Percentiles rank a stretch among this genome's conserved stretches.
Conservation (phyloP, 345 rosid species). For the Pistacia integerrima region DNA sequence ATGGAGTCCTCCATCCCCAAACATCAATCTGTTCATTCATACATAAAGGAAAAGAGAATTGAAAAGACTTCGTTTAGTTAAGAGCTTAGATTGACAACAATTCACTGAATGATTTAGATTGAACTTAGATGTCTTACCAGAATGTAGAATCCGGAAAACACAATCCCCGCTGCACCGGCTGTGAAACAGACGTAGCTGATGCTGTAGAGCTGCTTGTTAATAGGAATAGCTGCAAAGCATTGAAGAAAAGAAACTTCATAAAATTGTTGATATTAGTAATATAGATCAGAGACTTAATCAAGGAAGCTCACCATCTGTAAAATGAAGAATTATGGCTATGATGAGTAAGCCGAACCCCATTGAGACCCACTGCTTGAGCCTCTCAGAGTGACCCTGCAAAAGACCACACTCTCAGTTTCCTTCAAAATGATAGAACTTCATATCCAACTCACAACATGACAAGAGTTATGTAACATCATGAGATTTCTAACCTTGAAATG, state of each 20-base stretch:
- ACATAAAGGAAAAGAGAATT: not conserved
- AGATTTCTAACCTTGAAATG: slow-evolving; percentile 60
- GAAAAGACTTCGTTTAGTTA: too few relatives aligned
- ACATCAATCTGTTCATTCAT: slow-evolving; percentile 51
- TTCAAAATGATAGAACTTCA: not conserved
- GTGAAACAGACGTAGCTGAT: slow-evolving; percentile 68
- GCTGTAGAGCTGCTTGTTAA: slow-evolving; percentile 72
- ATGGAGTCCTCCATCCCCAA: slow-evolving; percentile 52
- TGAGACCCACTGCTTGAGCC: slow-evolving; percentile 72
- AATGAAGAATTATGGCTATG: slow-evolving; percentile 53
- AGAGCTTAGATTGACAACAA: not conserved
- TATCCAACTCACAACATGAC: not conserved
- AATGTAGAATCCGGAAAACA: slow-evolving; percentile 57
- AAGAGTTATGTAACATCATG: not conserved
- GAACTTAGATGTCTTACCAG: slow-evolving; percentile 36
- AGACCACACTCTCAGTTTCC: not conserved
- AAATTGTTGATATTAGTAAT: not conserved
- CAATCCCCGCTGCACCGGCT: slow-evolving; percentile 62
- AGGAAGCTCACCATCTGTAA: slow-evolving; percentile 51
- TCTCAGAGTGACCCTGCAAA: slow-evolving; percentile 51
- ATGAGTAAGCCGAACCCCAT: slow-evolving; percentile 41
- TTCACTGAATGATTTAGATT: not conserved
- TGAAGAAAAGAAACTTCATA: not conserved
- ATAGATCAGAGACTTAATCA: not conserved
- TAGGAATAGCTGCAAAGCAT: slow-evolving; percentile 57